phyloP scores from a whole-genome alignment of 2,329 filamentous ascomycete species.

The Ascochyta clinopodiicola region DNA sequence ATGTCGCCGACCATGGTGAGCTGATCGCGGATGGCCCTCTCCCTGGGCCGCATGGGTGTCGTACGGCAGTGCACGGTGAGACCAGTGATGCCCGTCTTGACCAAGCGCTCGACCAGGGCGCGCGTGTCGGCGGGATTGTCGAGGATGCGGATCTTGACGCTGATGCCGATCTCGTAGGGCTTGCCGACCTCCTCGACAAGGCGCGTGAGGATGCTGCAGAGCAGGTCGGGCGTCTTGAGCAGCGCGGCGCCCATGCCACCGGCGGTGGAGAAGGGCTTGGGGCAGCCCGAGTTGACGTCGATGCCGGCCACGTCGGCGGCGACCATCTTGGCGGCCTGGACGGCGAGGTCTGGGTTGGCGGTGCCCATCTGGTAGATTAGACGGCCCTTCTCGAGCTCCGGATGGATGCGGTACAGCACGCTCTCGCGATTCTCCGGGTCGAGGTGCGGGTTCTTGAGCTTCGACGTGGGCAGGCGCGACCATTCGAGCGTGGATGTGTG shows the following conservation, averaged over 20 bases:
- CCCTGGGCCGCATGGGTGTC: conserved; percentile 90
- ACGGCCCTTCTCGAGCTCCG: conserved; percentile 73
- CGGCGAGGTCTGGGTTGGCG: conserved; percentile 79
- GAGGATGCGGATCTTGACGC: conserved; percentile 93
- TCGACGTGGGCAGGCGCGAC: conserved; percentile 75
- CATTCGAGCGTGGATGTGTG: conserved; percentile 84
- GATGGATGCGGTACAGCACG: conserved; percentile 84
- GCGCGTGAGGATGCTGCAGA: conserved; percentile 82
- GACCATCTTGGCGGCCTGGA: conserved; percentile 82
- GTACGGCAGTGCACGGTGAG: conserved; percentile 96
- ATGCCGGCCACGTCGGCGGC: conserved; percentile 90
- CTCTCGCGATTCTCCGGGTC: conserved; percentile 63
- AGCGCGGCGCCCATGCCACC: conserved; percentile 97
- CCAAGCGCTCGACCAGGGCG: conserved; percentile 76
- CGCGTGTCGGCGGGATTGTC: conserved; percentile 78
- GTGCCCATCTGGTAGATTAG: conserved; percentile 95
- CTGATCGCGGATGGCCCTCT: conserved; percentile 85
- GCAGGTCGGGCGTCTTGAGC: conserved; percentile 80
- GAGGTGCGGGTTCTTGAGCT: conserved; percentile 64
- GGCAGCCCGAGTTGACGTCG: conserved; percentile 97
- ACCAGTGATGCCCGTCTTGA: conserved; percentile 87
- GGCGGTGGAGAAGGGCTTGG: conserved; percentile 91
- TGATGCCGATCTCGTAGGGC: conserved; percentile 87
- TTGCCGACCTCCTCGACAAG: conserved; percentile 79
- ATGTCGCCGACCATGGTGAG: conserved; percentile 81